These are phyloP conservation scores for Xylaria polymorpha DNA, from an alignment of 2,329 filamentous ascomycete species.

Conservation along the genomic window DNA sequence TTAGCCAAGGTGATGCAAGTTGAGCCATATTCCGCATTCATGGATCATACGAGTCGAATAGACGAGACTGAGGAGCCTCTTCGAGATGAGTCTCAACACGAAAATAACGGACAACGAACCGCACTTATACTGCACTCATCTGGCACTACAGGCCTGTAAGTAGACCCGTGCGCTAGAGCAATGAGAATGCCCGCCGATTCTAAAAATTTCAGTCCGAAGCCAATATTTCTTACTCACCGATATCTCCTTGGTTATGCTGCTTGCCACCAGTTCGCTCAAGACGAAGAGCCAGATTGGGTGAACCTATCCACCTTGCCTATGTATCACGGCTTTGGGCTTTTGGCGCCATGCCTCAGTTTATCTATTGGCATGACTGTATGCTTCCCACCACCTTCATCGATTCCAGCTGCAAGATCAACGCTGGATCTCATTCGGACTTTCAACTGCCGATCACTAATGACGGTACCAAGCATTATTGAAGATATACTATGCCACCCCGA, in stretches of 20 bases:
- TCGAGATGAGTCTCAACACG: neutral
- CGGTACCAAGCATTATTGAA: slow-evolving; percentile 52
- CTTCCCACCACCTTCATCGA: slow-evolving; percentile 46
- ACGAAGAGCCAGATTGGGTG: slow-evolving; percentile 39
- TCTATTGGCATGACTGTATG: slow-evolving; percentile 48
- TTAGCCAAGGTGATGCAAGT: slow-evolving; percentile 5
- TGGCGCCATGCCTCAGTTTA: slow-evolving; percentile 48
- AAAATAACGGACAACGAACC: slow-evolving; percentile 14
- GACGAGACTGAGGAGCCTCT: neutral
- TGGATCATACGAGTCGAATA: neutral
- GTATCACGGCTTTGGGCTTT: slow-evolving; percentile 52
- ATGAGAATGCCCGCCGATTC: neutral
- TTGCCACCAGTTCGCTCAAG: slow-evolving; percentile 45
- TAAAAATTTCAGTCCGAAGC: slow-evolving; percentile 45
- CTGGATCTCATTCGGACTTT: slow-evolving; percentile 43
- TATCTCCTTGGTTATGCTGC: slow-evolving; percentile 48
- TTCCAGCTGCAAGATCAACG: slow-evolving; percentile 44
- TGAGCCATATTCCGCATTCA: slow-evolving; percentile 18
- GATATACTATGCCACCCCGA: slow-evolving; percentile 44
- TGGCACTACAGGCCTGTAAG: slow-evolving; percentile 49
- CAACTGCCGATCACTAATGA: slow-evolving; percentile 48
- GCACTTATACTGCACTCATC: slow-evolving; percentile 51
- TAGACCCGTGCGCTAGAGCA: neutral
- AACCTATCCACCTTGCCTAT: slow-evolving; percentile 52
- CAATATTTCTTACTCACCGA: slow-evolving; percentile 49